Evolutionary conservation across 2,329 filamentous ascomycete genomes (phyloP).

Genomic region (Fusarium vanettenii): DNA sequence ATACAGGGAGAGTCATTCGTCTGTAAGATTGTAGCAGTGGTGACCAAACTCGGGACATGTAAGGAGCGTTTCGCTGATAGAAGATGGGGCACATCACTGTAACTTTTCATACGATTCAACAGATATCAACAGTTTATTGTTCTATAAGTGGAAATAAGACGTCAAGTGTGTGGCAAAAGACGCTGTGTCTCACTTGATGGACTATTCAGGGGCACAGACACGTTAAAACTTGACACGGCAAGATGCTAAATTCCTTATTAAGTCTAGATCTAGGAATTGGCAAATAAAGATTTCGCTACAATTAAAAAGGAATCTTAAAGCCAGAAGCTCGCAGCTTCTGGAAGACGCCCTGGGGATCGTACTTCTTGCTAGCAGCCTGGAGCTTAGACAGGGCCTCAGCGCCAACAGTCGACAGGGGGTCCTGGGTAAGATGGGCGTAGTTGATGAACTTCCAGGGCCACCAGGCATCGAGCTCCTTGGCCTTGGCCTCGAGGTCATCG

Average conservation of each 20-base stretch:
- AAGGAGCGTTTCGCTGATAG: neutral
- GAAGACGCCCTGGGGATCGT: constrained; percentile 53
- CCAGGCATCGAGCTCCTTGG: constrained; percentile 37
- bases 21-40: neutral
- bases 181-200: neutral
- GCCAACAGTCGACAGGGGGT: constrained; percentile 53
- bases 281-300: neutral
- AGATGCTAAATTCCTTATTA: neutral
- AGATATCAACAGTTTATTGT: neutral
- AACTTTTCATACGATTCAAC: neutral
- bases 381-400: constrained; percentile 50
- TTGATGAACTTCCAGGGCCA: constrained; percentile 56
- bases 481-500: constrained; percentile 44
- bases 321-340: constrained; percentile 49
- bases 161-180: neutral
- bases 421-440: constrained; percentile 55
- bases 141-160: neutral
- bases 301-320: constrained; percentile 45
- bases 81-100: neutral
- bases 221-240: neutral
- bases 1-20: neutral
- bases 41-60: neutral
- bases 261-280: neutral
- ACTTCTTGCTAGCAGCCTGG: constrained; percentile 48
- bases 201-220: neutral